Conservation (phyloP, 352 stramenopile species). For the Globisporangium nagaii region DNA sequence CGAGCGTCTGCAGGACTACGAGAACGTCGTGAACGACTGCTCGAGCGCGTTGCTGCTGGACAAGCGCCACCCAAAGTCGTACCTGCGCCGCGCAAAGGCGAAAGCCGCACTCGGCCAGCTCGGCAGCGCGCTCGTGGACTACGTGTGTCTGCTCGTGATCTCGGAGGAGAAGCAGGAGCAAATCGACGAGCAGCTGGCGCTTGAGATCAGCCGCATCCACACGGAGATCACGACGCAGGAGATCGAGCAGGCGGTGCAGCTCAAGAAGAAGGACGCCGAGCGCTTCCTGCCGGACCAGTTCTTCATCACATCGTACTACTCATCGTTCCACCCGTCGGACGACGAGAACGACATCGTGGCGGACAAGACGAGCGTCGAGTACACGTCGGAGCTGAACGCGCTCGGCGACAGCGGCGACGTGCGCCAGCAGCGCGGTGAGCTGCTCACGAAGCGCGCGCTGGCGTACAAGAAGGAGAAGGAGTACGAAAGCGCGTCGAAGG, state of each 20-base stretch:
- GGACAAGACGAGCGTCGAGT: constrained; percentile 49
- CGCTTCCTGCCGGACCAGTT: constrained; percentile 73
- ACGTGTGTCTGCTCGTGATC: constrained; percentile 73
- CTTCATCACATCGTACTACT: constrained; percentile 85
- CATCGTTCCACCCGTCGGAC: constrained; percentile 77
- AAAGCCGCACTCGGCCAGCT: constrained; percentile 41
- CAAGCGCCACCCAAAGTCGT: constrained; percentile 73
- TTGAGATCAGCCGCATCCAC: constrained; percentile 76
- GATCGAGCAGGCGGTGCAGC: constrained; percentile 46
- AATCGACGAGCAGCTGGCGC: constrained; percentile 58
- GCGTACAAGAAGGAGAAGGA: constrained; percentile 60
- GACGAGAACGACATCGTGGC: constrained; percentile 64
- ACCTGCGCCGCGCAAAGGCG: constrained; percentile 69
- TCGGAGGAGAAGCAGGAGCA: constrained; percentile 74
- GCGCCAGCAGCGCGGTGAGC: constrained; percentile 31
- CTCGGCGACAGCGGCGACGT: constrained; percentile 26
- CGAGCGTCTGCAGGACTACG: constrained; percentile 60
- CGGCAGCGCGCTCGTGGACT: constrained; percentile 69
- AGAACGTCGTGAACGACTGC: constrained; percentile 60
- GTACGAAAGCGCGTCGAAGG: constrained; percentile 56
- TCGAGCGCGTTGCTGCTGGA: constrained; percentile 50
- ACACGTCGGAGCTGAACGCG: constrained; percentile 43
- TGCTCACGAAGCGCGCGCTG: constrained; percentile 59
- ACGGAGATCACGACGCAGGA: constrained; percentile 64
- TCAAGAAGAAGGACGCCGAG: constrained; percentile 48